A percentile compares a stretch with the other conserved stretches of the same genome.
These are phyloP conservation scores for Pestalotiopsis sp. DNA, from an alignment of 2,329 filamentous ascomycete genomes.

Conservation along the genomic window DNA sequence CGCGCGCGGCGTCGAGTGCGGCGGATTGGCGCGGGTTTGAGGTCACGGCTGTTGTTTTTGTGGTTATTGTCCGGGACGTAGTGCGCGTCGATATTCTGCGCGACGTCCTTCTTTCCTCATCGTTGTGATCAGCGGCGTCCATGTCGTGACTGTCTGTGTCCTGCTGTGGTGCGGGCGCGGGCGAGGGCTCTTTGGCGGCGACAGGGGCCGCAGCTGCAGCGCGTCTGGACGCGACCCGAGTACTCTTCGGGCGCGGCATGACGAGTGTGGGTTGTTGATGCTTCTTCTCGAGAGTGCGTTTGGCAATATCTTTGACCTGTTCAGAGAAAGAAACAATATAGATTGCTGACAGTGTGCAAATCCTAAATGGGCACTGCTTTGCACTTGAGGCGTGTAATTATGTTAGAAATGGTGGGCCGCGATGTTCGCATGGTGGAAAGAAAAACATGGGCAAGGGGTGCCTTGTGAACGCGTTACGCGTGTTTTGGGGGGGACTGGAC, in stretches of 20 bases:
- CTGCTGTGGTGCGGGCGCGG: constrained; percentile 15
- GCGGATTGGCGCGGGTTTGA: constrained; percentile 23
- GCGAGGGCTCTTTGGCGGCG: constrained; percentile 9
- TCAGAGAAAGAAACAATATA: neutral
- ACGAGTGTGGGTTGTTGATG: neutral
- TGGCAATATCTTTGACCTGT: neutral
- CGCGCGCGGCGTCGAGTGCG: constrained; percentile 23
- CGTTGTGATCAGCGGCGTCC: constrained; percentile 35
- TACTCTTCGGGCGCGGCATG: constrained; percentile 33
- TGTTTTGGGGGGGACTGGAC: neutral
- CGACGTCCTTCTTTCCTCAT: constrained; percentile 24
- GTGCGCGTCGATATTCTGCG: neutral
- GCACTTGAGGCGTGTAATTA: neutral
- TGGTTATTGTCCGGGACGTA: neutral
- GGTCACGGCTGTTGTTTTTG: neutral
- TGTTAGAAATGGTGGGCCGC: constrained; percentile 8
- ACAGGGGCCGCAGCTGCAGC: constrained; percentile 6
- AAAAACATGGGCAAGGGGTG: constrained; percentile 15
- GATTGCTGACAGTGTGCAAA: neutral
- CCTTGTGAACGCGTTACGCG: constrained; percentile 15
- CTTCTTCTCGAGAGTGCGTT: neutral
- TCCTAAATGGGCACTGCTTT: neutral
- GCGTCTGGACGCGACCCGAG: constrained; percentile 29
- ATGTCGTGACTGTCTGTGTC: constrained; percentile 29
- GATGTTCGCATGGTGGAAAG: constrained; percentile 10